These are phyloP conservation scores for Lachnum nothofagi DNA, from an alignment of 2,329 filamentous ascomycete species.

Conservation along the genomic window DNA sequence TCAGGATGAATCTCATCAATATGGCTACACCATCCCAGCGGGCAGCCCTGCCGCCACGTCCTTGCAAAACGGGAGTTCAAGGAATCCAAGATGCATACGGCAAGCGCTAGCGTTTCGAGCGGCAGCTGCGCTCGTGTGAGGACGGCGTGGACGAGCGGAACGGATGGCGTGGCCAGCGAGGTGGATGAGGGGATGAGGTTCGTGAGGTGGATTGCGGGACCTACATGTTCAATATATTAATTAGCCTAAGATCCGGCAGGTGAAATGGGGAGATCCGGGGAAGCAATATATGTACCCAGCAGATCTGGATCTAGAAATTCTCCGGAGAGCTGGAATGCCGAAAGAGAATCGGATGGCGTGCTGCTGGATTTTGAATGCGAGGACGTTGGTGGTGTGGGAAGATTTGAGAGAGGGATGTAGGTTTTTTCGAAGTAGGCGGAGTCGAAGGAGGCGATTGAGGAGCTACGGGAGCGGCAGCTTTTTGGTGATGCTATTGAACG, in stretches of 20 bases:
- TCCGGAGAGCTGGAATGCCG: constrained; percentile 18
- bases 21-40: constrained; percentile 44
- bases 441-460: constrained; percentile 27
- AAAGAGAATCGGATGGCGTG: constrained; percentile 14
- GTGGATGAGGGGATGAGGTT: constrained; percentile 61
- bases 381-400: constrained; percentile 61
- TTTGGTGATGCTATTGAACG: constrained; percentile 22
- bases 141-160: constrained; percentile 55
- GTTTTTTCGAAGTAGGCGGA: constrained; percentile 47
- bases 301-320: constrained; percentile 28
- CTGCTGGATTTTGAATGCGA: constrained; percentile 22
- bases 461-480: constrained; percentile 22
- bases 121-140: constrained; percentile 53
- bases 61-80: constrained; percentile 58
- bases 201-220: constrained; percentile 60
- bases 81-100: constrained; percentile 62
- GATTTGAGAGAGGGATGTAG: constrained; percentile 62
- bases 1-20: constrained; percentile 59
- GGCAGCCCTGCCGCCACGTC: constrained; percentile 56
- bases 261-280: constrained; percentile 10
- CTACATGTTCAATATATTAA: constrained; percentile 36
- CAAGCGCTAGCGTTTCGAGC: constrained; percentile 58
- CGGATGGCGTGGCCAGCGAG: constrained; percentile 54
- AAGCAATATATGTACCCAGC: constrained; percentile 26
- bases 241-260: constrained; percentile 23